Percentiles rank a stretch among this genome's conserved stretches.
Conservation (phyloP, 2,329 filamentous ascomycete genomes). For the Aspergillus aculeatinus region DNA sequence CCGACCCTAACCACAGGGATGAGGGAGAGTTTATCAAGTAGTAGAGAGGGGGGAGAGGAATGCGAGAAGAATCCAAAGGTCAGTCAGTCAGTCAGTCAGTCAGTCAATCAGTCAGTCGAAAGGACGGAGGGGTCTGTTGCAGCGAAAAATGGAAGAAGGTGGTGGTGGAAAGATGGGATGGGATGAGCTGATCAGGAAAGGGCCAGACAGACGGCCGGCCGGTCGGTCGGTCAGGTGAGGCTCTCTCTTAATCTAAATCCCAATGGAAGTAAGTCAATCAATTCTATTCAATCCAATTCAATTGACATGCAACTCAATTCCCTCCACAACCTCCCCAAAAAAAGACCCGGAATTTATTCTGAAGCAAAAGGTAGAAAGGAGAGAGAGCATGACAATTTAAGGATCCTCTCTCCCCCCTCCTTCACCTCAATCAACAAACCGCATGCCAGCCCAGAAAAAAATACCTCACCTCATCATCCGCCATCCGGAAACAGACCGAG, state of each 20-base stretch:
- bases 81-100: too few species aligned
- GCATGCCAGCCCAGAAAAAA: background rate
- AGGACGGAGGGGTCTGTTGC: background rate
- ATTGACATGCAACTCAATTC: background rate
- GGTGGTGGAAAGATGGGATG: background rate
- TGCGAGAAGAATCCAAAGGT: background rate
- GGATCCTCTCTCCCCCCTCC: background rate
- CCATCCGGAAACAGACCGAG: background rate
- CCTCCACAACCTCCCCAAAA: background rate
- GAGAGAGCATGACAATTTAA: background rate
- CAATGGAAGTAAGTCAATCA: background rate
- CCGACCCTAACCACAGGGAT: background rate
- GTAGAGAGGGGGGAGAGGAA: background rate
- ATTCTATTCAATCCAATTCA: background rate
- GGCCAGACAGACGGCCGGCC: background rate
- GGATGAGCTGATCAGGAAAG: background rate
- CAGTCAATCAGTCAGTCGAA: background rate
- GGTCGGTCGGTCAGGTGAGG: background rate
- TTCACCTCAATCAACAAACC: background rate
- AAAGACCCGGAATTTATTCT: too few species aligned
- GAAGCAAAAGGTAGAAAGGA: background rate
- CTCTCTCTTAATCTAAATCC: background rate
- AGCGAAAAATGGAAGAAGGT: too few species aligned
- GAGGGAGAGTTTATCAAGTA: background rate
- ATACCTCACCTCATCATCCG: conserved; percentile 2